A percentile compares a stretch with the other conserved stretches of the same genome.
Evolutionary conservation across 2,329 filamentous ascomycete genomes (phyloP).

Genomic region (Taxawa tesnikishii): DNA sequence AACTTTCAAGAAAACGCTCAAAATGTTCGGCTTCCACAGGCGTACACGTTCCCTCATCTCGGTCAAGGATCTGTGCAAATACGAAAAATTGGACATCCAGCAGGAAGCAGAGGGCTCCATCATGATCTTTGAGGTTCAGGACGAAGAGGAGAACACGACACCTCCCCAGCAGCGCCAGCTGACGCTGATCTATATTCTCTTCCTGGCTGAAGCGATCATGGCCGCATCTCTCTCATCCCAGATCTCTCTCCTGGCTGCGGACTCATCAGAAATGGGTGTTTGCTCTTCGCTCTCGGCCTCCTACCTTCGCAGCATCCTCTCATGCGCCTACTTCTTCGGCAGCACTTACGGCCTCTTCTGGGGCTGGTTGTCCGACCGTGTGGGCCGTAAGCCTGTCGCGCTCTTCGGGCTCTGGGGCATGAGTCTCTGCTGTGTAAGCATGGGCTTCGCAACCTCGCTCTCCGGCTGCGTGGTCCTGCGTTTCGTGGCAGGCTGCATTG

Average conservation of each 20-base stretch:
- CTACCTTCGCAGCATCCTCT: constrained; percentile 34
- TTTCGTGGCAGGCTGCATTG: constrained; percentile 30
- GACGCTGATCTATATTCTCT: constrained; percentile 31
- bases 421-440: constrained; percentile 30
- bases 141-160: too few relatives aligned
- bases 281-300: constrained; percentile 32
- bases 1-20: too few relatives aligned
- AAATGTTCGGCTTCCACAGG: too few relatives aligned
- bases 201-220: constrained; percentile 39
- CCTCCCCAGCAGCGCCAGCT: too few relatives aligned
- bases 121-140: too few relatives aligned
- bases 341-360: constrained; percentile 31
- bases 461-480: constrained; percentile 29
- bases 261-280: constrained; percentile 28
- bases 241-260: constrained; percentile 31
- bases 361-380: constrained; percentile 30
- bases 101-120: too few relatives aligned
- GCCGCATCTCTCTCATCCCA: constrained; percentile 35
- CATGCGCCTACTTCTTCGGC: constrained; percentile 36
- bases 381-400: constrained; percentile 31
- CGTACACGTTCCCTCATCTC: too few relatives aligned
- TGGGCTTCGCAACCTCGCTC: constrained; percentile 33
- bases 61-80: too few relatives aligned
- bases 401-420: constrained; percentile 31
- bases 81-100: too few relatives aligned